Base-by-base conservation (phyloP, 2,329 filamentous ascomycete genomes). In the Xylaria arbuscula region DNA sequence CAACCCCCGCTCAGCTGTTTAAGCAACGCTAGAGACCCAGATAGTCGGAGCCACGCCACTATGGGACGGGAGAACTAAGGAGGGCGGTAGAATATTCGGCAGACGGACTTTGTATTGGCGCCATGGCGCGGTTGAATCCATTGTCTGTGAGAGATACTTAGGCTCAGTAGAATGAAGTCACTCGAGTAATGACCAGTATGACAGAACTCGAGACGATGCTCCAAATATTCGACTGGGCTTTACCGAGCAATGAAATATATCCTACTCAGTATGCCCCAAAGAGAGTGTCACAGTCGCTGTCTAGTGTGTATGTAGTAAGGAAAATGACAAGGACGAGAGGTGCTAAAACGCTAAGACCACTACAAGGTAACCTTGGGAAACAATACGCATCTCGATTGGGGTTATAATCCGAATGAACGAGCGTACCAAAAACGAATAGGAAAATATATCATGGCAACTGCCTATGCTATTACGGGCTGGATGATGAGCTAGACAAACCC, bases 1-100 rank as follows among this genome's bases (percentile, higher is more conserved):
- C 32, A 28, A 28, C 28, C 63, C 62, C 34, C 63, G 63, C 34
- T 62, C 58, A 40, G 54, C 62, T 60, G 45, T n/a, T n/a, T 3
- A 45, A 36, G 48, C 15, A 58, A 38, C 58, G 42, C 63, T 60
- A 66, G 32, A 56, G 9, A 10, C 34, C 34, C 28, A 34, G 51
- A 36, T 54, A 50, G 45, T 59, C n/a, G 32, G 65, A 59, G 47
- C 53, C 53, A 5, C 19, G n/a, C 38, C 24, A 45, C 38, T 15
- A 57, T 42, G 62, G 45, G 40, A 53, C 42, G 22, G 6, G 10
- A 61, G 28, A 42, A 54, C 54, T 51, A 15, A 51, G 42, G 24
- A 34, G 47, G 50, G 34, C 47, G 22, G 10, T 60, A 48, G 32
- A 7, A 51, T 48, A 17, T 57, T 48, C 48, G 36, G 53, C 47